phyloP scores from a whole-genome alignment of 768 basidiomycete species.

The Lyophyllum atratum region DNA sequence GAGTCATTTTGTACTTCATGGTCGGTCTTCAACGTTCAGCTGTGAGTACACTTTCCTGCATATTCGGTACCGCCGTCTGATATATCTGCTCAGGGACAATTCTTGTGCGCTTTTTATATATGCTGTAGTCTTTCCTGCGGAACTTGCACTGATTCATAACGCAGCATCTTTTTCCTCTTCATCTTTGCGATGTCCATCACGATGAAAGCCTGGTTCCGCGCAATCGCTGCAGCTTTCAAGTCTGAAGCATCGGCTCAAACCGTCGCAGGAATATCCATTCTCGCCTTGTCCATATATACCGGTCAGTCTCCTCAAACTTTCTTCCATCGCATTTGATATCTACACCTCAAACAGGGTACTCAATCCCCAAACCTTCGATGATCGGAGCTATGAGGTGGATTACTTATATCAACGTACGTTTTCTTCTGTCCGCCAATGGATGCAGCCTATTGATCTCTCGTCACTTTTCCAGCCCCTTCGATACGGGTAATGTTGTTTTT shows the following conservation, averaged over 20 bases:
- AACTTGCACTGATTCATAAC: not conserved
- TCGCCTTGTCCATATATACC: slow-evolving; percentile 54
- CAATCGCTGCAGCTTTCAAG: slow-evolving; percentile 59
- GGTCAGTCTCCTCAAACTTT: slow-evolving; percentile 28
- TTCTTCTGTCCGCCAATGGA: not conserved
- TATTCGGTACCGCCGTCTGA: not conserved
- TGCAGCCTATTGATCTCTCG: not conserved
- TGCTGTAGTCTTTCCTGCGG: not conserved
- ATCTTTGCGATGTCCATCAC: slow-evolving; percentile 56
- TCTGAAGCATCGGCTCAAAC: slow-evolving; percentile 62
- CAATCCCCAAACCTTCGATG: slow-evolving; percentile 62
- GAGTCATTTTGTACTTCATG: slow-evolving; percentile 61
- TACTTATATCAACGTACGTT: slow-evolving; percentile 58
- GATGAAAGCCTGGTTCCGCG: slow-evolving; percentile 79
- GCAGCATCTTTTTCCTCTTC: slow-evolving; percentile 60
- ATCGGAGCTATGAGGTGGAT: slow-evolving; percentile 72
- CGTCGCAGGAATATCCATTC: slow-evolving; percentile 40
- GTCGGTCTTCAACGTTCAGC: slow-evolving; percentile 58
- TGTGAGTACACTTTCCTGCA: not conserved
- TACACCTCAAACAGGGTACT: slow-evolving; percentile 40
- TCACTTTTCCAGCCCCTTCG: slow-evolving; percentile 38
- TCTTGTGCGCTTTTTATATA: slow-evolving; percentile 60
- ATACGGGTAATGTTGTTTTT: slow-evolving; percentile 34
- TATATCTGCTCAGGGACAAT: slow-evolving; percentile 38
- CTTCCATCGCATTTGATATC: slow-evolving; percentile 18